These are phyloP conservation scores for Chlamydomonas incerta DNA, from an alignment of 139 green algal genomes.

Conservation along the genomic window DNA sequence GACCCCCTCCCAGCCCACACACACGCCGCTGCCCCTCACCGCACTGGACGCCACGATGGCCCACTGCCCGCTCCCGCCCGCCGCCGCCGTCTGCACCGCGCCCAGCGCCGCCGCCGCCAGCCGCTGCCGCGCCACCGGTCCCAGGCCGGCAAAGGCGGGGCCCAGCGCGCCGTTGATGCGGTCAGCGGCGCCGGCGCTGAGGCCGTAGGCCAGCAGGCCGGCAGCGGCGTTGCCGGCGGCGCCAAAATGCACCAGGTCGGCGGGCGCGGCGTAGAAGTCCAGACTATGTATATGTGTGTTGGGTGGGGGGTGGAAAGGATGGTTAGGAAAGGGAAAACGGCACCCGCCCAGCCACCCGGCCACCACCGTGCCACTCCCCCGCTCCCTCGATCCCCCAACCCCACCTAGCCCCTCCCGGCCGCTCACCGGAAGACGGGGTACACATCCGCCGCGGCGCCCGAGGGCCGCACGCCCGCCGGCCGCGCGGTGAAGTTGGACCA, in stretches of 20 bases:
- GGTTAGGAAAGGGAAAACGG: too few relatives aligned
- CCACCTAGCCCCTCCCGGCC: neutral
- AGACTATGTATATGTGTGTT: neutral
- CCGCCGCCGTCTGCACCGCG: neutral
- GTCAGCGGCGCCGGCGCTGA: too few relatives aligned
- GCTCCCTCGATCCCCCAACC: neutral
- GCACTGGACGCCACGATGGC: neutral
- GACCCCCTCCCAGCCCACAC: too few relatives aligned
- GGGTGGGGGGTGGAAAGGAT: neutral
- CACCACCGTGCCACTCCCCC: neutral
- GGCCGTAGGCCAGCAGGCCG: neutral
- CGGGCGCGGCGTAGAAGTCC: slow-evolving; percentile 4
- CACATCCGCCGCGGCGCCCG: neutral
- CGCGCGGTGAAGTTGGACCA: neutral
- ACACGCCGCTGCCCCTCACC: too few relatives aligned
- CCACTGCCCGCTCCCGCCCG: neutral
- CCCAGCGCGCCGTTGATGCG: neutral
- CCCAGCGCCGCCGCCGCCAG: neutral
- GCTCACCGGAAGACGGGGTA: slow-evolving; percentile 32
- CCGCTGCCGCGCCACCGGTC: neutral
- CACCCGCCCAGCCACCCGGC: too few relatives aligned
- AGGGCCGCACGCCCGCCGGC: neutral
- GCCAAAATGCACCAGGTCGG: neutral
- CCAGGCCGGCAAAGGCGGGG: neutral
- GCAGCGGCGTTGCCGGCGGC: neutral